Evolutionary conservation across 768 basidiomycete genomes (phyloP), one percentile per base, ranked within the genome.

Genomic region (Cyclocybe cylindracea): DNA sequence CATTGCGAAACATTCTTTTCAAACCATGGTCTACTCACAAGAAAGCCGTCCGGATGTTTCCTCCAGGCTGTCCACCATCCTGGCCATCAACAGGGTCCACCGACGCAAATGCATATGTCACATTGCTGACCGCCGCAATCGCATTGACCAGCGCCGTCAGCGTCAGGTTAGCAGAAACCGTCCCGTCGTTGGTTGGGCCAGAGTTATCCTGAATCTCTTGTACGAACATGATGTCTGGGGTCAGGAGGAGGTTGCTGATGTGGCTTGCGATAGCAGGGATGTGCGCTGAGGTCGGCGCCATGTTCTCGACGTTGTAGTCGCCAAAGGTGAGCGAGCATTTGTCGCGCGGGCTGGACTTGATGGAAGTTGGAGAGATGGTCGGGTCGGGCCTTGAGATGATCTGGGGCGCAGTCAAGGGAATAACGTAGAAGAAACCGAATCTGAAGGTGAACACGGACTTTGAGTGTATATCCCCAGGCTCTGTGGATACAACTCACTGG

Each of bases 191-290:
- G 0, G 64, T 75, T 2, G 75, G 58, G 5, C 83, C 83, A 2
- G 73, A 75, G 62, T 84, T 78, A 62, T 84, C 83, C 58, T 85
- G 82, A 13, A 86, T 79, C 57, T 86, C 85, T 65, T 86, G 84
- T 6, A 86, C 56, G 62, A 85, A 84, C 55, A 86, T 62, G 47
- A 86, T 71, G 59, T 85, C 83, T 1, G 85, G 84, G 0, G 76
- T 71, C 13, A 68, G 65, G 11, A 86, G 73, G 51, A 70, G 66
- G 18, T 70, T 67, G 9, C 69, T 75, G 45, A 85, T 84, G 56
- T 85, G 85, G 10, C 66, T 55, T 1, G 82, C 83, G 38, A 85
- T 70, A n/a, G 58, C 58, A 1, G 74, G 67, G 7, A 85, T 63
- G 58, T 82, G 78, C 6, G 66, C 59, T 3, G 78, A 78, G 1